Evolutionary conservation across 1,284 basidiomycete species (phyloP), one percentile per base, ranked within the genome.

Genomic region (Apiotrichum sp.): DNA sequence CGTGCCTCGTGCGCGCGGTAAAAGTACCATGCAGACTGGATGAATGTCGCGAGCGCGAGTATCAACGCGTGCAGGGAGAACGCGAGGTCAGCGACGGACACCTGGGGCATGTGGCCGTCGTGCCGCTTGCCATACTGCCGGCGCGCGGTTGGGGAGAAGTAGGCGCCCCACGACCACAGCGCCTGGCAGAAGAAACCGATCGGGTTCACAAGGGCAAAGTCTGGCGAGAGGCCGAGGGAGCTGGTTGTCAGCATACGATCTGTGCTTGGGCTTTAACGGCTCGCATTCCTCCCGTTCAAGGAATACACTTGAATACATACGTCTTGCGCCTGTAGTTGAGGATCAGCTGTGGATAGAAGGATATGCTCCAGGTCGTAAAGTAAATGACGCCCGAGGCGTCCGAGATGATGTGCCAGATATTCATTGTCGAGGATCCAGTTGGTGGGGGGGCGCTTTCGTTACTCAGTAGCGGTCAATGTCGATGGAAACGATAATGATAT

Each of bases 291-390:
- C 76, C 43, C 14, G 47, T 34, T 22, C 31, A 47, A 6, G 11
- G 43, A 9, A 6, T 22, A 22, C 22, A 22, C 22, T 22, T 16
- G 22, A n/a, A 32, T 13, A 59, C 72, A 61, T 55, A 76, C 73
- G 62, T 67, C 52, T 77, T 74, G 1, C 78, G 71, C 11, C 59
- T 51, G 60, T 71, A 75, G 61, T 79, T 79, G 55, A 78, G 68
- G 39, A 77, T 50, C 14, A 76, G 41, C 49, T 79, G 78, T 3
- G 78, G 78, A 59, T 79, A 79, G 66, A 80, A 79, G 3, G 72
- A 74, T 5, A 67, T 55, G 10, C 70, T 72, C 76, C 76, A 77
- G 22, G 73, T 68, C 22, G 63, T 44, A 45, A 75, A 76, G 67
- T 77, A 77, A 14, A 61, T 62, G 8, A 73, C 56, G 9, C 74